These are phyloP conservation scores for Nicotiana sylvestris DNA, from an alignment of 257 asterid species.

Conservation along the genomic window DNA sequence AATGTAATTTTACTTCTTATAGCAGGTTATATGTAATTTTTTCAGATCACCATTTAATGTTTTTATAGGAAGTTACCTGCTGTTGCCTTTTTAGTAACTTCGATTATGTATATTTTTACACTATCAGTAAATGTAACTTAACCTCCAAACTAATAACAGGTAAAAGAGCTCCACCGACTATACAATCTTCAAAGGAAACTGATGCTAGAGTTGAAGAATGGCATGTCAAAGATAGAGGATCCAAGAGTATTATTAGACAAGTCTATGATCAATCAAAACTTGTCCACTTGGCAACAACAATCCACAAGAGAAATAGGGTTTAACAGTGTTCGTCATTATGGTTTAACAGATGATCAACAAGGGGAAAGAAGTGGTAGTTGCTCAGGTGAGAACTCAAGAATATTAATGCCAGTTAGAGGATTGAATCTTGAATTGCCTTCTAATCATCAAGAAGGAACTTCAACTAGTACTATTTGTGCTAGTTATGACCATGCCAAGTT, in stretches of 20 bases:
- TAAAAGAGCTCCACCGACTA: conserved; percentile 54
- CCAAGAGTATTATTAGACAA: not conserved
- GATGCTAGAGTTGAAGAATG: conserved; percentile 43
- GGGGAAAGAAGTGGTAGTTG: conserved; percentile 36
- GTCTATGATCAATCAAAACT: conserved; percentile 7
- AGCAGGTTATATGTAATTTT: too few species aligned
- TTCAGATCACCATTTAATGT: not conserved
- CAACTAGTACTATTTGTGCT: conserved; percentile 13
- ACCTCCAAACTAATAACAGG: conserved; percentile 24
- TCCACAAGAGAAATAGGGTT: conserved; percentile 11
- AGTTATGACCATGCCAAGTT: conserved; percentile 7
- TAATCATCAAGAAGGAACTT: conserved; percentile 17
- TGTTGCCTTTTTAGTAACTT: not conserved
- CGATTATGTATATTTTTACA: not conserved
- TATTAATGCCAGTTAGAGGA: conserved; percentile 17
- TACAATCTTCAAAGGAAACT: conserved; percentile 50
- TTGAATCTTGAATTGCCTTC: conserved; percentile 31
- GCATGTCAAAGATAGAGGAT: not conserved
- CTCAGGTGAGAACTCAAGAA: conserved; percentile 35
- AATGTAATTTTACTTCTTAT: too few species aligned
- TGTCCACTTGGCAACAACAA: conserved; percentile 9
- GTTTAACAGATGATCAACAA: conserved; percentile 26
- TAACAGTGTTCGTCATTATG: not conserved
- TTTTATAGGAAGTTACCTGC: not conserved
- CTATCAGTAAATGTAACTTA: not conserved